phyloP scores from a whole-genome alignment of 495 filamentous ascomycete genomes.

The Rhypophila decipiens region DNA sequence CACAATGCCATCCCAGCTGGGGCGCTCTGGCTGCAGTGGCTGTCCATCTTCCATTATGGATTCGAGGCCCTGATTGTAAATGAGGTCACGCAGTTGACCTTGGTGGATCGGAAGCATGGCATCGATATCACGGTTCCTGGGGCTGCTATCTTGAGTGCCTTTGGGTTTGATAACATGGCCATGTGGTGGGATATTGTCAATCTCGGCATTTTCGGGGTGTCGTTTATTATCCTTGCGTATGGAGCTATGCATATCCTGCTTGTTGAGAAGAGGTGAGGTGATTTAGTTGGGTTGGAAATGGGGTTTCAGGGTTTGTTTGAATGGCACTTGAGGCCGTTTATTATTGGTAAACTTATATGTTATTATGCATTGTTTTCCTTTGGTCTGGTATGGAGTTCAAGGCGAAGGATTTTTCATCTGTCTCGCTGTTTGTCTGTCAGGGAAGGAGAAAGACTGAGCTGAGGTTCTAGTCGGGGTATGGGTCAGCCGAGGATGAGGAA shows the following conservation, averaged over 20 bases:
- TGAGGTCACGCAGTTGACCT: constrained; percentile 83
- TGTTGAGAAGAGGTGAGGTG: constrained; percentile 77
- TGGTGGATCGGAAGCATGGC: constrained; percentile 90
- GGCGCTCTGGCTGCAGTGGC: constrained; percentile 82
- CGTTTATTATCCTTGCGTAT: constrained; percentile 86
- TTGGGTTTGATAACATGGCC: constrained; percentile 80
- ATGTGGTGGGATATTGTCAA: constrained; percentile 82
- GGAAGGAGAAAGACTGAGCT: too few relatives aligned
- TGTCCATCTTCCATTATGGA: constrained; percentile 99
- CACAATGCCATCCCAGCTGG: constrained; percentile 82
- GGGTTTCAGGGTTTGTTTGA: too few relatives aligned
- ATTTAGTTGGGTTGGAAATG: too few relatives aligned
- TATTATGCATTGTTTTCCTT: too few relatives aligned
- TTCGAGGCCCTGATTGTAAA: constrained; percentile 98
- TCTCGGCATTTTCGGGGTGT: constrained; percentile 71
- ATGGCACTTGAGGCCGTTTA: too few relatives aligned
- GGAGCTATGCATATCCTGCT: constrained; percentile 87
- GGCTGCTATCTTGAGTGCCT: constrained; percentile 85
- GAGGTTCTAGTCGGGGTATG: too few relatives aligned
- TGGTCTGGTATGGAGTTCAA: too few relatives aligned
- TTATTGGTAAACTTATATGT: too few relatives aligned
- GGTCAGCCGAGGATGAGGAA: too few relatives aligned
- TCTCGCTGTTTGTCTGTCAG: too few relatives aligned
- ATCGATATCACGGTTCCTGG: constrained; percentile 95
- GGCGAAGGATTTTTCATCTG: too few relatives aligned